phyloP scores from a whole-genome alignment of 2,329 filamentous ascomycete genomes.

The Calonectria henricotiae region DNA sequence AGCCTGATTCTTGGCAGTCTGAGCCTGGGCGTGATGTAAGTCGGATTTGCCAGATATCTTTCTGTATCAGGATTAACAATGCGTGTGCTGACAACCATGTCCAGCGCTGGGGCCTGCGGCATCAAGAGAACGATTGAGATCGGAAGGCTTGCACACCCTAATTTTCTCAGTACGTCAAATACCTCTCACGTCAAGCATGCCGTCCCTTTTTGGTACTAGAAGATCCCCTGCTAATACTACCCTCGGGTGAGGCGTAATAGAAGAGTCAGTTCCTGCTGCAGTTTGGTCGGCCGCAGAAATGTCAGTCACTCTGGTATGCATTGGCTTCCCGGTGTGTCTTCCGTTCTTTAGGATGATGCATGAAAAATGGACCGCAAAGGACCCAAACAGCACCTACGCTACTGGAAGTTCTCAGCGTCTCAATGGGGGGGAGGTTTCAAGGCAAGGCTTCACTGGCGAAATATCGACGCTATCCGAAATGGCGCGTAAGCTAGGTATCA shows the following conservation, averaged over 20 bases:
- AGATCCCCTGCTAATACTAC: neutral
- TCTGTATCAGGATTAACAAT: neutral
- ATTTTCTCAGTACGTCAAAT: slow-evolving; percentile 24
- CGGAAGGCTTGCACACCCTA: neutral
- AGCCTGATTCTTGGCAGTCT: slow-evolving; percentile 59
- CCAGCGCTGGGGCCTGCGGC: slow-evolving; percentile 30
- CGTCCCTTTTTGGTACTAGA: neutral
- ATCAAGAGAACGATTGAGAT: slow-evolving; percentile 30
- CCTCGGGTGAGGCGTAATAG: neutral
- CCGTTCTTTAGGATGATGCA: slow-evolving; percentile 10
- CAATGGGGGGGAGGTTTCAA: neutral
- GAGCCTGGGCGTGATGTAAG: slow-evolving; percentile 60
- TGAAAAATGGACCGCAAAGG: neutral
- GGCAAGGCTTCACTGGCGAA: neutral
- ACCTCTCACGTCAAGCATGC: neutral
- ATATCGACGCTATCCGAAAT: neutral
- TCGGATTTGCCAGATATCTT: slow-evolving; percentile 25
- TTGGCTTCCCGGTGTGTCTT: slow-evolving; percentile 10
- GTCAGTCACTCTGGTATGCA: slow-evolving; percentile 16
- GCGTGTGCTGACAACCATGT: neutral
- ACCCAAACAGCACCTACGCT: neutral
- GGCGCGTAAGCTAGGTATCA: neutral
- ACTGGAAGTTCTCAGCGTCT: neutral
- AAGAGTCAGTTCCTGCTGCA: slow-evolving; percentile 11
- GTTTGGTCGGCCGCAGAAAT: slow-evolving; percentile 19